Conservation (phyloP, 441 rosid genomes). For the Pelargonium citronellum region DNA sequence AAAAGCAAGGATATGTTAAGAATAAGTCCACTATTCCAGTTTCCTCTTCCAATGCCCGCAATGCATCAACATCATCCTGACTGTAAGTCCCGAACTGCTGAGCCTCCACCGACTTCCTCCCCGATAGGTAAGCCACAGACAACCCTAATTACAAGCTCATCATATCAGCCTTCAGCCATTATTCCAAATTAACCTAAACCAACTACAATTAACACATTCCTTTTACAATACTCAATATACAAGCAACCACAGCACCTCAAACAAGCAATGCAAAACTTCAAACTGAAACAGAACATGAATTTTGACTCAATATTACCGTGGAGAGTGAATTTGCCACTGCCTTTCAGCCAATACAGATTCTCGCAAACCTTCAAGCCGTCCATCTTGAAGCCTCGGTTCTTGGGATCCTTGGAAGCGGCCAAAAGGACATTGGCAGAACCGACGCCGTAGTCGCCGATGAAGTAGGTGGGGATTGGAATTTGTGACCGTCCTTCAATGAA, state of each 20-base stretch:
- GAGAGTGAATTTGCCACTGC: slow-evolving; percentile 85
- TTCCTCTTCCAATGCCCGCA: slow-evolving; percentile 91
- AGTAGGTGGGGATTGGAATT: slow-evolving; percentile 78
- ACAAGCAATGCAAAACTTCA: background rate
- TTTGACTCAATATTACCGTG: slow-evolving; percentile 37
- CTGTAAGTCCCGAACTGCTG: slow-evolving; percentile 68
- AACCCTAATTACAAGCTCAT: slow-evolving; percentile 46
- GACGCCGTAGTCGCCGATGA: slow-evolving; percentile 82
- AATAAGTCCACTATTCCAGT: slow-evolving; percentile 72
- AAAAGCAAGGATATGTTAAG: slow-evolving; percentile 70
- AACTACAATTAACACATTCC: background rate
- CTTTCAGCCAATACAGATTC: slow-evolving; percentile 76
- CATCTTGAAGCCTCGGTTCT: slow-evolving; percentile 76
- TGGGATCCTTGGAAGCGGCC: slow-evolving; percentile 45
- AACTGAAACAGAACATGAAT: background rate
- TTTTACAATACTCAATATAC: background rate
- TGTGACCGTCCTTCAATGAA: slow-evolving; percentile 59
- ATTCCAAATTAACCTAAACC: background rate
- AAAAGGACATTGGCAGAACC: slow-evolving; percentile 56
- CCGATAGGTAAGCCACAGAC: slow-evolving; percentile 72
- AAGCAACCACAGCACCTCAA: background rate
- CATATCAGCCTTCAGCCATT: slow-evolving; percentile 20
- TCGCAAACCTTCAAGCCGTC: slow-evolving; percentile 62
- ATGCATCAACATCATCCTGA: slow-evolving; percentile 77
- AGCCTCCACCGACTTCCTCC: slow-evolving; percentile 46